These are phyloP conservation scores for Cytospora chrysosperma DNA, from an alignment of 2,329 filamentous ascomycete genomes.

Conservation along the genomic window DNA sequence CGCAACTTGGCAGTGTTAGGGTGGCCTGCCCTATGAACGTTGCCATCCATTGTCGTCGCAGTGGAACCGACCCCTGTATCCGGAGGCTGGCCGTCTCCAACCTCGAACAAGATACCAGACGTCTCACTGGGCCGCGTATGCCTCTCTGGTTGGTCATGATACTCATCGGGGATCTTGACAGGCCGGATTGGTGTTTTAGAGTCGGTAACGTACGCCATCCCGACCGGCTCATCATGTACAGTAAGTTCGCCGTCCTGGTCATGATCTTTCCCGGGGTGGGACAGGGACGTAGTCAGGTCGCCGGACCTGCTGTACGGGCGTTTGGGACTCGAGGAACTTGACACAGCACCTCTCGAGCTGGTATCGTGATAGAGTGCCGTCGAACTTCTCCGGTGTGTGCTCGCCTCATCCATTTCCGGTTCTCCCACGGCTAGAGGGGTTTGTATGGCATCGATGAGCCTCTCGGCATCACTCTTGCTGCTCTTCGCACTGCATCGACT, in stretches of 20 bases:
- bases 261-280: constrained; percentile 17
- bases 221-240: constrained; percentile 32
- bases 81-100: constrained; percentile 28
- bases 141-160: constrained; percentile 33
- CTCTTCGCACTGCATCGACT: constrained; percentile 54
- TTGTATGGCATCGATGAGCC: constrained; percentile 70
- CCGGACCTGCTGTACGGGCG: constrained; percentile 6
- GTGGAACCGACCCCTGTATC: constrained; percentile 9
- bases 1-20: constrained; percentile 45
- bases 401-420: constrained; percentile 32
- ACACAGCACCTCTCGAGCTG: background rate
- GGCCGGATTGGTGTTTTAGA: constrained; percentile 46
- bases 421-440: constrained; percentile 51
- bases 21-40: constrained; percentile 8
- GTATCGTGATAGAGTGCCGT: constrained; percentile 13
- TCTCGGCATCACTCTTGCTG: constrained; percentile 62
- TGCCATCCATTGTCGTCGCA: constrained; percentile 18
- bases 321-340: constrained; percentile 21
- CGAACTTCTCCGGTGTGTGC: constrained; percentile 20
- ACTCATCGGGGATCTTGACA: constrained; percentile 50
- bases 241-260: background rate
- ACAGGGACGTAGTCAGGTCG: constrained; percentile 19
- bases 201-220: constrained; percentile 42
- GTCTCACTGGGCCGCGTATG: constrained; percentile 32
- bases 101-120: constrained; percentile 42